These are phyloP conservation scores for Backusella tarrabulga DNA, from an alignment of 192 early-diverging fungal genomes.

Conservation along the genomic window DNA sequence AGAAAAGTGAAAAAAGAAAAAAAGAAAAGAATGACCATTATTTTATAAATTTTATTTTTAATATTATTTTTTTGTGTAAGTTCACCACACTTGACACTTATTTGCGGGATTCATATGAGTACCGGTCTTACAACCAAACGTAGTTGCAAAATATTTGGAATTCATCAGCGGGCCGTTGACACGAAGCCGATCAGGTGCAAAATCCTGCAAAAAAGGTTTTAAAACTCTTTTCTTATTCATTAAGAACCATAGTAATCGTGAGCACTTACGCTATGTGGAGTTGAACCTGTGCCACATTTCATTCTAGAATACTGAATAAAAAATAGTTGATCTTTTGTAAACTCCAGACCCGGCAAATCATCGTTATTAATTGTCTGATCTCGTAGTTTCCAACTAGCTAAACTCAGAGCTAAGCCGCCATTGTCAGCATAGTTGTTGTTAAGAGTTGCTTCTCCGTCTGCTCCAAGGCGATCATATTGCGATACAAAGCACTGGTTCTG, in stretches of 20 bases:
- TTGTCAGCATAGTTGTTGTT: slow-evolving; percentile 69
- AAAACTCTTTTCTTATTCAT: not conserved
- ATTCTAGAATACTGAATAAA: slow-evolving; percentile 62
- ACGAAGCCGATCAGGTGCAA: slow-evolving; percentile 59
- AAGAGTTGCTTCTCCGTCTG: slow-evolving; percentile 54
- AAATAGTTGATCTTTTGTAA: slow-evolving; percentile 57
- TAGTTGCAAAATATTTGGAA: slow-evolving; percentile 58
- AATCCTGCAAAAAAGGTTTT: slow-evolving; percentile 36
- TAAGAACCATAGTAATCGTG: not conserved
- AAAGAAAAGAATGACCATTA: not conserved
- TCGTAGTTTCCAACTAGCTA: slow-evolving; percentile 13
- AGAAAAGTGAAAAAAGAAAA: not conserved
- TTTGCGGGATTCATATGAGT: slow-evolving; percentile 61
- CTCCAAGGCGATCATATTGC: slow-evolving; percentile 50
- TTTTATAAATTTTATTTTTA: not conserved
- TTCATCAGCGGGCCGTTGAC: slow-evolving; percentile 69
- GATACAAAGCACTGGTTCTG: slow-evolving; percentile 62
- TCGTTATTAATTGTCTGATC: slow-evolving; percentile 28
- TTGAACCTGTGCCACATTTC: slow-evolving; percentile 59
- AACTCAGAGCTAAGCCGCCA: slow-evolving; percentile 42
- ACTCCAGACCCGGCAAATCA: slow-evolving; percentile 45
- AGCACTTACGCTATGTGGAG: slow-evolving; percentile 19
- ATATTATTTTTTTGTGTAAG: not conserved
- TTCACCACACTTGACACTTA: slow-evolving; percentile 43
- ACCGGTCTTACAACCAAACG: slow-evolving; percentile 60